Conservation (phyloP, 768 basidiomycete genomes). For the Myochromella boudieri region DNA sequence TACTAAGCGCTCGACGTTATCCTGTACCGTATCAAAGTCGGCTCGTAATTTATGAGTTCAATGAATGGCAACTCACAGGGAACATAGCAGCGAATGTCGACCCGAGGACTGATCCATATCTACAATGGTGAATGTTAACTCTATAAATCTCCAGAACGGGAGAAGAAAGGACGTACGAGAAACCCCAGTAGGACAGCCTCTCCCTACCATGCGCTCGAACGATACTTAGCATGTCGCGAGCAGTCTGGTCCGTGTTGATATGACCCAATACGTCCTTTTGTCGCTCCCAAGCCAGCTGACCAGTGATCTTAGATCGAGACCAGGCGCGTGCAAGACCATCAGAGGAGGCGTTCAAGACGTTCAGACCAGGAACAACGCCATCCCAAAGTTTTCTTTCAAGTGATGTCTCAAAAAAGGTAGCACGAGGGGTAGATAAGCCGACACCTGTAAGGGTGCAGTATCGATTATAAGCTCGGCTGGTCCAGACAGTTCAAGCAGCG, state of each 20-base stretch:
- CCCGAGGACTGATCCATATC: slow-evolving; percentile 28
- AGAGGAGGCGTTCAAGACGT: slow-evolving; percentile 22
- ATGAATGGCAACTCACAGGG: too few species aligned
- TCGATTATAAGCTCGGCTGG: too few species aligned
- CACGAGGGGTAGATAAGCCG: slow-evolving; percentile 31
- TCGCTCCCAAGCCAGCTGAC: slow-evolving; percentile 31
- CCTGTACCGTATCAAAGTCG: too few species aligned
- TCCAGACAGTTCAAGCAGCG: too few species aligned
- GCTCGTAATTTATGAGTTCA: too few species aligned
- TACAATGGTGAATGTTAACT: slow-evolving; percentile 2
- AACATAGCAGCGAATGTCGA: slow-evolving; percentile 28
- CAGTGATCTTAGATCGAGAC: slow-evolving; percentile 31
- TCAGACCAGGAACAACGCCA: background rate
- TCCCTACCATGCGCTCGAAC: slow-evolving; percentile 28
- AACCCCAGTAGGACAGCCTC: slow-evolving; percentile 33
- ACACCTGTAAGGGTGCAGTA: too few species aligned
- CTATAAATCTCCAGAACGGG: background rate
- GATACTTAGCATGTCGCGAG: slow-evolving; percentile 38
- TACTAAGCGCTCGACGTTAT: slow-evolving; percentile 36
- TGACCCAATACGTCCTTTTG: slow-evolving; percentile 26
- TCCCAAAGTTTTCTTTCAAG: slow-evolving; percentile 31
- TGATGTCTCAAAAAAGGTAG: slow-evolving; percentile 34
- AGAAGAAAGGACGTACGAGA: slow-evolving; percentile 21
- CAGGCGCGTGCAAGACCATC: slow-evolving; percentile 27
- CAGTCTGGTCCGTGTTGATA: slow-evolving; percentile 38